These are phyloP conservation scores for Abortiporus biennis DNA, from an alignment of 1,284 basidiomycete species.

Conservation along the genomic window DNA sequence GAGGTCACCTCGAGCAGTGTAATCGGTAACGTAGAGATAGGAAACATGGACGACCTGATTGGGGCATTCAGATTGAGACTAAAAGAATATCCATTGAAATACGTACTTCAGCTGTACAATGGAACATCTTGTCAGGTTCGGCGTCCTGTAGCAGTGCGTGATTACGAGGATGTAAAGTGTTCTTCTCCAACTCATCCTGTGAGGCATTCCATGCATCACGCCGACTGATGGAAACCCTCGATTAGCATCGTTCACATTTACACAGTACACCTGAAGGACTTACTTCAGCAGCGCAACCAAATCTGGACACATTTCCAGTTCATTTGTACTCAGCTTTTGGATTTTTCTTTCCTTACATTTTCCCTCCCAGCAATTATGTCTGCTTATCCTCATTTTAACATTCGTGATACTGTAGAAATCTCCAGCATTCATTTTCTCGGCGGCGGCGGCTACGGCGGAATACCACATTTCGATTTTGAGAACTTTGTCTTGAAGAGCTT, in stretches of 20 bases:
- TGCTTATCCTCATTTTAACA: constrained; percentile 35
- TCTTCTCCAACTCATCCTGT: no score
- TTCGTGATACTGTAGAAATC: constrained; percentile 53
- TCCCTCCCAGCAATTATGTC: constrained; percentile 40
- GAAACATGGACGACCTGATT: constrained; percentile 41
- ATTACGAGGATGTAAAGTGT: constrained; percentile 39
- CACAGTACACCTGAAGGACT: constrained; percentile 50
- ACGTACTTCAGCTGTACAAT: constrained; percentile 58
- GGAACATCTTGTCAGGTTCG: constrained; percentile 36
- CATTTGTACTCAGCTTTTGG: constrained; percentile 33
- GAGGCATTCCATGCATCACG: no score
- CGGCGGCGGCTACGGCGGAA: constrained; percentile 32
- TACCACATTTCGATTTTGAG: constrained; percentile 58
- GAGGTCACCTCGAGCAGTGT: constrained; percentile 46
- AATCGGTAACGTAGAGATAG: constrained; percentile 60
- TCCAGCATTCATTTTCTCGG: constrained; percentile 38
- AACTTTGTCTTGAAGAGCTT: constrained; percentile 34
- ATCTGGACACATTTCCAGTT: constrained; percentile 29
- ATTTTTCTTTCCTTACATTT: constrained; percentile 44
- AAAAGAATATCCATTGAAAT: constrained; percentile 7
- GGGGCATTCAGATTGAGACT: constrained; percentile 14
- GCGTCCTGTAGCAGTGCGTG: constrained; percentile 45
- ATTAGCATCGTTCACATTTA: no score
- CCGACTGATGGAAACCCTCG: no score
- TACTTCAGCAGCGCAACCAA: constrained; percentile 50